A percentile compares a stretch with the other conserved stretches of the same genome.
Evolutionary conservation across 192 early-diverging fungal genomes (phyloP).

Genomic region (Diversispora epigaea): DNA sequence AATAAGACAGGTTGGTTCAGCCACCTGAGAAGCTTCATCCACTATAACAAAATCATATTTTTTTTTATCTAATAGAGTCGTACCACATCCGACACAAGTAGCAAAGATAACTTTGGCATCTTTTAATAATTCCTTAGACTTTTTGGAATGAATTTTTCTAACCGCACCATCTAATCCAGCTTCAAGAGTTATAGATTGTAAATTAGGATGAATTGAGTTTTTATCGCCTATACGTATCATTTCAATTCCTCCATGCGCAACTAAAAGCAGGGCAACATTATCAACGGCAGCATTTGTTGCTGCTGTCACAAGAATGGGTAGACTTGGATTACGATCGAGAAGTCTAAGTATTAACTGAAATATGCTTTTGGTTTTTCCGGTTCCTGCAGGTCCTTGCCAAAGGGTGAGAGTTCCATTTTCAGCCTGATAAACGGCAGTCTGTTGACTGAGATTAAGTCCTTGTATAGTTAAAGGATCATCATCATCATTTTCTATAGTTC

Average conservation of each 20-base stretch:
- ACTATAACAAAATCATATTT: neutral
- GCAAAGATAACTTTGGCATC: neutral
- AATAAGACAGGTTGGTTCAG: neutral
- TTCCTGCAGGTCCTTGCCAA: constrained; percentile 1
- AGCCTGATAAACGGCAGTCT: neutral
- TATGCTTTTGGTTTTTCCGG: neutral
- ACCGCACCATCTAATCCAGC: neutral
- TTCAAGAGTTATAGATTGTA: neutral
- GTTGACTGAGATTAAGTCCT: constrained; percentile 7
- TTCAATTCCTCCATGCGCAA: neutral
- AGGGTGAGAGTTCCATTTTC: neutral
- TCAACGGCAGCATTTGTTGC: constrained; percentile 1
- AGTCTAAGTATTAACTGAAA: neutral
- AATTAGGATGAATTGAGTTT: neutral
- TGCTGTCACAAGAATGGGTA: constrained; percentile 8
- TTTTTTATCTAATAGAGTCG: neutral
- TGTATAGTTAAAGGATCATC: neutral
- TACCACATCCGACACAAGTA: neutral
- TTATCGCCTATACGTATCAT: neutral
- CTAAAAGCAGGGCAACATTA: neutral
- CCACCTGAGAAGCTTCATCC: neutral
- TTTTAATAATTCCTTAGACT: neutral
- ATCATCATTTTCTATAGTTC: neutral
- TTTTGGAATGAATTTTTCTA: neutral
- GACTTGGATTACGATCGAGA: neutral